phyloP scores from a whole-genome alignment of 192 early-diverging fungal genomes.

The Coemansia sp. region DNA sequence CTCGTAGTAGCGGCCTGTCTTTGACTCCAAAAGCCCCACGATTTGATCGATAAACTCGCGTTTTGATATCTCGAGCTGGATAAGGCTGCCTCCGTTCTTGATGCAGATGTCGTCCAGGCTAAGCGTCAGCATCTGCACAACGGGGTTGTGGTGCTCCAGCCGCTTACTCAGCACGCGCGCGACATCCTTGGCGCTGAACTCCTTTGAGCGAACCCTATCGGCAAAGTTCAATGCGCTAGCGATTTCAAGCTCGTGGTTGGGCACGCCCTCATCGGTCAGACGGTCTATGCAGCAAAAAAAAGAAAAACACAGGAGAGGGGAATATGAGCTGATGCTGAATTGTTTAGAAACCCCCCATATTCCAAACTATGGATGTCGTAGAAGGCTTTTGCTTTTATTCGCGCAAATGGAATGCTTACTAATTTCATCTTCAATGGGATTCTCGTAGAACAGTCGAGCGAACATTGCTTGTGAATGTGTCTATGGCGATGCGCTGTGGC shows the following conservation, averaged over 20 bases:
- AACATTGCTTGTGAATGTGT: slow-evolving; percentile 30
- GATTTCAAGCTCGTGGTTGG: slow-evolving; percentile 81
- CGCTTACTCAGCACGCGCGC: slow-evolving; percentile 73
- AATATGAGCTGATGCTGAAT: no score
- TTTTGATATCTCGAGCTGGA: slow-evolving; percentile 81
- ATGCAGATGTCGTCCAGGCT: slow-evolving; percentile 89
- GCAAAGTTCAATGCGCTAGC: slow-evolving; percentile 82
- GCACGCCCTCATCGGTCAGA: slow-evolving; percentile 88
- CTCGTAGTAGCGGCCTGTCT: slow-evolving; percentile 64
- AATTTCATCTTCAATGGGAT: slow-evolving; percentile 51
- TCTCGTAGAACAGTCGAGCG: slow-evolving; percentile 49
- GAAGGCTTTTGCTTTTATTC: neutral
- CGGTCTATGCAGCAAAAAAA: slow-evolving; percentile 60
- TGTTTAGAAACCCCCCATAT: no score
- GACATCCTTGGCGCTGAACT: slow-evolving; percentile 70
- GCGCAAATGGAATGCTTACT: slow-evolving; percentile 31
- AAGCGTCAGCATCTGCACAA: slow-evolving; percentile 87
- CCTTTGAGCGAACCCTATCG: slow-evolving; percentile 89
- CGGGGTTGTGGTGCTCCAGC: slow-evolving; percentile 86
- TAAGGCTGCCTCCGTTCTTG: slow-evolving; percentile 88
- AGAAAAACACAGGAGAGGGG: neutral
- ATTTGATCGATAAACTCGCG: slow-evolving; percentile 90
- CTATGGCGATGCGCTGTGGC: neutral
- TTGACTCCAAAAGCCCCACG: slow-evolving; percentile 55
- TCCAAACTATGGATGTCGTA: no score